phyloP scores from a whole-genome alignment of 2,329 filamentous ascomycete species.

The Colletotrichum salicis region DNA sequence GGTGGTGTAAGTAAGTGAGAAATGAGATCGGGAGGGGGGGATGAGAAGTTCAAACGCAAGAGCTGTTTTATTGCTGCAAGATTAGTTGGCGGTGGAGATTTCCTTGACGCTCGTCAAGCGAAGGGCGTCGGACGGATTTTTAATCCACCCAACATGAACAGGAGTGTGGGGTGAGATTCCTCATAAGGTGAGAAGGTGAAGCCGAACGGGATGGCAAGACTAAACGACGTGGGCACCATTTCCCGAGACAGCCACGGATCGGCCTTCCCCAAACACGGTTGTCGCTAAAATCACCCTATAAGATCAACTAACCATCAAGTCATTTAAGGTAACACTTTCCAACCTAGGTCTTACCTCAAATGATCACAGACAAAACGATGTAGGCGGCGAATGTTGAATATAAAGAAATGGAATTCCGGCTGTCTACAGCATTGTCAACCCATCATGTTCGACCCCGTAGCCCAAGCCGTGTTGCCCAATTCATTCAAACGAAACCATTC shows the following conservation, averaged over 20 bases:
- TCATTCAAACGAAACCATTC: constrained; percentile 1
- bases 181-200: background rate
- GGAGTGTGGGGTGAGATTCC: background rate
- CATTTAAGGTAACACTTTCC: too few species aligned
- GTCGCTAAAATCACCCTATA: background rate
- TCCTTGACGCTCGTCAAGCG: background rate
- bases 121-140: background rate
- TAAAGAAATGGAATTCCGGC: constrained; percentile 15
- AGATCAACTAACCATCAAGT: too few species aligned
- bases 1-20: background rate
- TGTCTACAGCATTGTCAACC: constrained; percentile 22
- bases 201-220: constrained; percentile 6
- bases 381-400: too few species aligned
- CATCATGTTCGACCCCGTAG: background rate
- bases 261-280: background rate
- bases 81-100: background rate
- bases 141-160: background rate
- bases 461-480: constrained; percentile 17
- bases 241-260: background rate
- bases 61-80: background rate
- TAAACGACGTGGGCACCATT: constrained; percentile 1
- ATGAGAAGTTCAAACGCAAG: background rate
- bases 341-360: background rate
- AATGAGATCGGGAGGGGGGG: background rate
- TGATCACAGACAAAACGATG: background rate